Conservation (phyloP, 306 rosid genomes). For the Cicer chorassanicum region DNA sequence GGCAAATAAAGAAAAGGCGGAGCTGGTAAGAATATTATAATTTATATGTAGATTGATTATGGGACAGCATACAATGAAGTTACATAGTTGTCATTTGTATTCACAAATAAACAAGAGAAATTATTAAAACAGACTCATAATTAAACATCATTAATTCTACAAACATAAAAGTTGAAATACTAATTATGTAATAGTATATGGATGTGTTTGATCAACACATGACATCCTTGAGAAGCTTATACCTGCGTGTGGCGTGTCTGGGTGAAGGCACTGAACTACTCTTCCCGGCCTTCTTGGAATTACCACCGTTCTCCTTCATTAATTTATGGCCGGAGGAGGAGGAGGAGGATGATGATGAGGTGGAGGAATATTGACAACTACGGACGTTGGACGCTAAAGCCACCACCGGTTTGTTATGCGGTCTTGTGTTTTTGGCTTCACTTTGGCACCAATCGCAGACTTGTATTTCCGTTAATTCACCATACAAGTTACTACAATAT, state of each 20-base stretch:
- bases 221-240: slow-evolving; percentile 99
- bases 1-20: background rate
- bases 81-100: too few species aligned
- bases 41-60: too few species aligned
- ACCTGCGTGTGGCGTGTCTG: slow-evolving; percentile 81
- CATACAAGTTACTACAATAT: slow-evolving; percentile 82
- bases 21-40: background rate
- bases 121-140: background rate
- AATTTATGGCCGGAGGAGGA: too few species aligned
- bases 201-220: slow-evolving; percentile 54
- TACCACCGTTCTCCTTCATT: background rate
- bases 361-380: too few species aligned
- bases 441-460: slow-evolving; percentile 93
- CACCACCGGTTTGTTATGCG: too few species aligned
- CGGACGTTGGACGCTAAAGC: too few species aligned
- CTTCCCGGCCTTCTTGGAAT: slow-evolving; percentile 52
- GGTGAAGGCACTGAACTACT: slow-evolving; percentile 72
- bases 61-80: slow-evolving; percentile 3
- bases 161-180: background rate
- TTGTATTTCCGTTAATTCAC: slow-evolving; percentile 60
- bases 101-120: background rate
- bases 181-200: too few species aligned
- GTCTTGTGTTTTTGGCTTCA: slow-evolving; percentile 51
- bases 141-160: slow-evolving; percentile 34
- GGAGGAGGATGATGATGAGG: too few species aligned